Evolutionary conservation across 768 basidiomycete genomes (phyloP), one percentile per base, ranked within the genome.

Genomic region (Serpula lacrymans): DNA sequence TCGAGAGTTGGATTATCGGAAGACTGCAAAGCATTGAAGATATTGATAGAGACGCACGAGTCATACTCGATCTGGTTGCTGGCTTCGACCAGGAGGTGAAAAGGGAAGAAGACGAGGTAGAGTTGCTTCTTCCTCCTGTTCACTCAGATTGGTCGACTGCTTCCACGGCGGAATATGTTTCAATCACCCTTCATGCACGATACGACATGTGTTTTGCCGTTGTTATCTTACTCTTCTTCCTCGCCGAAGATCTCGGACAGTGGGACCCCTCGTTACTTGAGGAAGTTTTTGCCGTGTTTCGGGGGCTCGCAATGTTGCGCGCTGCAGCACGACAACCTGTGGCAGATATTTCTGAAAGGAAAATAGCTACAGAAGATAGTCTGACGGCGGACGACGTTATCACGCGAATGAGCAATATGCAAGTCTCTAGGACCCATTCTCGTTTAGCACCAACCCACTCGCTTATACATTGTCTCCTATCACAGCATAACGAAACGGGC

Each of bases 261-360:
- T 84, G 84, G 80, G 78, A 83, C 53, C 76, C 78, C 13, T 65
- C 78, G 16, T 53, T 87, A 20, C 59, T 86, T 34, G 80, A 78
- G 7, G 85, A 89, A 55, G 75, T 88, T 17, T 82, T 90, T 58
- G 84, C 84, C 6, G 79, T 89, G 20, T 88, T 84, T 50, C 75
- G 87, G n/a, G 85, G 84, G 11, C 64, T 86, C 17, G 78, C 83
- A 17, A 83, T 87, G 69, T 66, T 88, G 14, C 82, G 79, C 20
- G 75, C 72, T 42, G 67, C 81, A 34, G 64, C 72, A 12, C 69
- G 69, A 34, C 84, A 83, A 52, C 78, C 84, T 37, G 74, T 73
- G n/a, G 67, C 61, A 2, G 65, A 70, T 28, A 41, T 47, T 10
- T n/a, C n/a, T n/a, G n/a, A n/a, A n/a, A n/a, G n/a, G n/a, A n/a